phyloP scores from a whole-genome alignment of 768 basidiomycete genomes.

The Atractiella rhizophila region DNA sequence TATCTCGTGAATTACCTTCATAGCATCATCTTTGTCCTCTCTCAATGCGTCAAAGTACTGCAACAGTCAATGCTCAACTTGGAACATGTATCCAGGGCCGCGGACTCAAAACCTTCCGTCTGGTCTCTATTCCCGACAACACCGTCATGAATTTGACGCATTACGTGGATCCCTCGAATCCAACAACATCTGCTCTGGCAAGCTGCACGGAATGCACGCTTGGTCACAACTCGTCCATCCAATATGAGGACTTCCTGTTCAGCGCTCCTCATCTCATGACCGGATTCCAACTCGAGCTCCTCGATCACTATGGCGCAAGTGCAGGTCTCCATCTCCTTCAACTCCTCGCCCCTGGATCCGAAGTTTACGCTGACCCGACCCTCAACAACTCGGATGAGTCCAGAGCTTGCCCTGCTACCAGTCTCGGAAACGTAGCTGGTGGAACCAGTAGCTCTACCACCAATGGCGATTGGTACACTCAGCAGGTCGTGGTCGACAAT shows the following conservation, averaged over 20 bases:
- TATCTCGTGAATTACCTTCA: too few relatives aligned
- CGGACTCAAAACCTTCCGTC: conserved; percentile 26
- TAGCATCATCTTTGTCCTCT: conserved; percentile 14
- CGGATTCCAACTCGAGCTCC: conserved; percentile 63
- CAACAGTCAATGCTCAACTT: too few relatives aligned
- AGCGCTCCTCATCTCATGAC: conserved; percentile 37
- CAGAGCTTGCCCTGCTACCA: conserved; percentile 8
- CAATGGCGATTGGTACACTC: conserved; percentile 40
- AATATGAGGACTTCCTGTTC: conserved; percentile 88
- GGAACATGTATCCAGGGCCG: background rate
- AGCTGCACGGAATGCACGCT: conserved; percentile 70
- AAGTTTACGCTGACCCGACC: conserved; percentile 8
- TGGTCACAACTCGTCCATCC: conserved; percentile 42
- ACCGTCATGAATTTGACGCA: conserved; percentile 48
- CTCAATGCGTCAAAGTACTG: too few relatives aligned
- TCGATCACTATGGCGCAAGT: conserved; percentile 43
- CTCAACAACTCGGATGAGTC: conserved; percentile 8
- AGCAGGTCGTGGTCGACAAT: conserved; percentile 20
- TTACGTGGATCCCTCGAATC: conserved; percentile 30
- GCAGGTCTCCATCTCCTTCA: conserved; percentile 78
- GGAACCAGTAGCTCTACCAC: too few relatives aligned
- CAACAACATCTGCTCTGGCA: conserved; percentile 40
- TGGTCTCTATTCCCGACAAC: conserved; percentile 76
- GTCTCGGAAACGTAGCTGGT: too few relatives aligned
- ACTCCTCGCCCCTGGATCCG: conserved; percentile 53